Base-by-base conservation (phyloP, 2,329 filamentous ascomycete genomes). In the Fusarium longipes region DNA sequence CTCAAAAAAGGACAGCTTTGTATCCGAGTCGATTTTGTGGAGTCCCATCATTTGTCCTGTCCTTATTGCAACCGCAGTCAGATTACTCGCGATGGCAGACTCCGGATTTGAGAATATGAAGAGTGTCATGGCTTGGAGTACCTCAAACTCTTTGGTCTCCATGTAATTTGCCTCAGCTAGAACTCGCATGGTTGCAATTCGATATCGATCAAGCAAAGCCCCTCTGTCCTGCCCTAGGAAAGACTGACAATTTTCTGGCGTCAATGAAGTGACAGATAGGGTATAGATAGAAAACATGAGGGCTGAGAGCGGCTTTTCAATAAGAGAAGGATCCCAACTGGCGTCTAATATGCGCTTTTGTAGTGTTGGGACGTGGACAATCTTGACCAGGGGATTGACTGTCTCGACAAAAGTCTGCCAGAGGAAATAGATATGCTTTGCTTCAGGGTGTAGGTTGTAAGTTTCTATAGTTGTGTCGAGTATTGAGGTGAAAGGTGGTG, bases 381-480 rank as follows among this genome's bases (percentile, higher is more conserved):
- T 70, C 54, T 77, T 78, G 14, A 67, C 62, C 0, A 79, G 56
- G 0, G 76, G 77, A 14, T 79, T 76, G 29, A 77, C 73, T 0
- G 57, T 65, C 33, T 78, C 77, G 15, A 76, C 69, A 32, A 77
- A 78, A 0, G 60, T 57, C n/a, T 79, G 74, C 77, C 77, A 78
- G 8, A 75, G 54, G 6, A 65, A 70, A 24, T 72, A 74, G 8
- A 77, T 74, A 0, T 71, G 67, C 5, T 68, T 71, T 8, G 77
- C 74, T 3, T 78, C 74, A 1, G 76, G 77, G 9, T 78, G 75
- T 1, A 70, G 6, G 1, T 69, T 43, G 9, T 55, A 7, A 57
- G 3, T 5, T 33, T 25, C 4, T 0, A 59, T n/a, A 0, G 11
- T 15, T 3, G 29, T 36, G 8, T 53, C 32, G 2, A 70, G 10